Evolutionary conservation across 306 rosid species (phyloP).

Genomic region (Cucumis cinereus): DNA sequence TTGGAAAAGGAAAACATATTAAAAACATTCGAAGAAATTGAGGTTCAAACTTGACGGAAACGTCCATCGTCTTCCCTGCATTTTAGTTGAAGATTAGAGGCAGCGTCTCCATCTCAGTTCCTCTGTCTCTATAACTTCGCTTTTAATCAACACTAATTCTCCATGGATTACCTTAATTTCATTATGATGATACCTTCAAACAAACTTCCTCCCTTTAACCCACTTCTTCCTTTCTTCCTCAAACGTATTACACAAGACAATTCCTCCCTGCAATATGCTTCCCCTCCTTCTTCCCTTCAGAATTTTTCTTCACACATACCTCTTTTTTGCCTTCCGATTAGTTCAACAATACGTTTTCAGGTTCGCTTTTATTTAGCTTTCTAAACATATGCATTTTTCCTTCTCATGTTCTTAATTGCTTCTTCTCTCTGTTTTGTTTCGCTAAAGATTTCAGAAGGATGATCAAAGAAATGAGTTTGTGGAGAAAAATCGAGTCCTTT

Average conservation of each 20-base stretch:
- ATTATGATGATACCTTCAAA: background rate
- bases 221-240: background rate
- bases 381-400: background rate
- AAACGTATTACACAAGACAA: background rate
- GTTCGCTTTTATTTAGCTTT: background rate
- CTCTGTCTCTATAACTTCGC: slow-evolving; percentile 5
- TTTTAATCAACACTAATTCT: background rate
- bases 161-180: background rate
- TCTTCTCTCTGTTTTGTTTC: slow-evolving; percentile 2
- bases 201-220: background rate
- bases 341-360: background rate
- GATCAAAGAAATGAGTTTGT: background rate
- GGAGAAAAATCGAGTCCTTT: background rate
- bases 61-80: background rate
- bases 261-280: background rate
- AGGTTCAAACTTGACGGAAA: background rate
- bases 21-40: too few species aligned
- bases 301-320: background rate
- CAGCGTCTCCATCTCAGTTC: slow-evolving; percentile 2
- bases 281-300: background rate
- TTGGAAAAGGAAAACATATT: too few species aligned
- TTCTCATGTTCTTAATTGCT: background rate
- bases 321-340: background rate
- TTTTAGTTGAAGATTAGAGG: background rate
- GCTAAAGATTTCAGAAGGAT: background rate